A percentile compares a stretch with the other conserved stretches of the same genome.
These are phyloP conservation scores for Powellomyces hirtus DNA, from an alignment of 192 early-diverging fungal genomes.

Conservation along the genomic window DNA sequence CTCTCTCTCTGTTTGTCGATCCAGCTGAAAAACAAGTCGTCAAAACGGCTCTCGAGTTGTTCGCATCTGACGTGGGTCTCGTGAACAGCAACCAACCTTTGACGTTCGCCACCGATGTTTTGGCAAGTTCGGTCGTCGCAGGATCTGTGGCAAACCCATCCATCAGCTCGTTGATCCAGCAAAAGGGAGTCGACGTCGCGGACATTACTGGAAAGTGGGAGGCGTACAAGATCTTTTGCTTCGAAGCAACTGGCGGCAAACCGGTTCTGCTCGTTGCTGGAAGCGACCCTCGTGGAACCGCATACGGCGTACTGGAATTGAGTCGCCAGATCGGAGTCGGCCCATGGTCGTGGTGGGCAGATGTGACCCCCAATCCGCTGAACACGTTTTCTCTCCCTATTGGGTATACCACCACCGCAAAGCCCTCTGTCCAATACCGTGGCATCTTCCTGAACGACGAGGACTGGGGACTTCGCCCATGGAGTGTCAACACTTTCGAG, in stretches of 20 bases:
- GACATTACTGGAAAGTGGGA: conserved; percentile 19
- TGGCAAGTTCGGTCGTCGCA: neutral
- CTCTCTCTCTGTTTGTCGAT: neutral
- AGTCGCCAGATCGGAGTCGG: conserved; percentile 9
- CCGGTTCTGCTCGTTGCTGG: neutral
- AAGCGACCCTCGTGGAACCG: neutral
- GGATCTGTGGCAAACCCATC: neutral
- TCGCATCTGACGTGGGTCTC: neutral
- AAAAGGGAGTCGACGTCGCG: neutral
- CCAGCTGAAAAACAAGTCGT: neutral
- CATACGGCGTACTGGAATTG: neutral
- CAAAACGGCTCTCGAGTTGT: neutral
- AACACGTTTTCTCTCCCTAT: neutral
- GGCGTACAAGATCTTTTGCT: neutral
- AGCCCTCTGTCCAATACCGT: conserved; percentile 26
- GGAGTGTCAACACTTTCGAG: conserved; percentile 7
- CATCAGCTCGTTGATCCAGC: neutral
- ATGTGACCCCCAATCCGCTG: neutral
- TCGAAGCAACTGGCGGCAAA: neutral
- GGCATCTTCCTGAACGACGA: conserved; percentile 36
- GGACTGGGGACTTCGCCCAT: conserved; percentile 8
- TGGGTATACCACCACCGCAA: neutral
- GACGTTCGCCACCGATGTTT: neutral
- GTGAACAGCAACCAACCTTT: too few species aligned
- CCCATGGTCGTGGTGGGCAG: conserved; percentile 21